Conservation (phyloP, 495 filamentous ascomycete species). For the Clavariopsis aquatica region DNA sequence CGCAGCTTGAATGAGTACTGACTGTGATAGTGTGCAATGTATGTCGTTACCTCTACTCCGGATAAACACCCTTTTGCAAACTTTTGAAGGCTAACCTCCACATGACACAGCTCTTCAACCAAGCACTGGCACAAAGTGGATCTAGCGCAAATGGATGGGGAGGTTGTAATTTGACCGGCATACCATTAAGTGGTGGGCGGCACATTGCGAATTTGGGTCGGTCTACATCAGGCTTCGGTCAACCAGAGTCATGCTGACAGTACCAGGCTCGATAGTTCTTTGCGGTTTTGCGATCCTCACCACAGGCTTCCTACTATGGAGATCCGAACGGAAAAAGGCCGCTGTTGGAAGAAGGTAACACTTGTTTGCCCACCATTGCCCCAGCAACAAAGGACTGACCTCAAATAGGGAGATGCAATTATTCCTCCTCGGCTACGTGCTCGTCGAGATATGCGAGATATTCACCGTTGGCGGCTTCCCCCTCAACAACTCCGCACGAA, state of each 20-base stretch:
- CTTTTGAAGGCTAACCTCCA: slow-evolving; percentile 19
- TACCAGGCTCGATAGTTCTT: slow-evolving; percentile 83
- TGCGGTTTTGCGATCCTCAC: slow-evolving; percentile 73
- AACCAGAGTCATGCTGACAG: slow-evolving; percentile 14
- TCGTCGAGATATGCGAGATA: slow-evolving; percentile 93
- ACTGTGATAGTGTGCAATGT: slow-evolving; percentile 34
- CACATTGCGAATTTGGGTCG: slow-evolving; percentile 83
- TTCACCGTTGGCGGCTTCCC: slow-evolving; percentile 92
- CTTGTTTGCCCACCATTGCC: background rate
- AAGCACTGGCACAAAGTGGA: slow-evolving; percentile 53
- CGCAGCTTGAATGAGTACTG: slow-evolving; percentile 5
- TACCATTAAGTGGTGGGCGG: slow-evolving; percentile 62
- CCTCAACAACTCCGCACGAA: slow-evolving; percentile 63
- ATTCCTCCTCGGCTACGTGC: slow-evolving; percentile 82
- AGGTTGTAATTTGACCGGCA: slow-evolving; percentile 72
- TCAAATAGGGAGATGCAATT: slow-evolving; percentile 85
- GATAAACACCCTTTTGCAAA: slow-evolving; percentile 7
- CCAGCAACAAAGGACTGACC: slow-evolving; percentile 4
- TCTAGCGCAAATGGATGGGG: slow-evolving; percentile 54
- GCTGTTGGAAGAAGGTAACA: slow-evolving; percentile 88
- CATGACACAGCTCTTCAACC: slow-evolving; percentile 56
- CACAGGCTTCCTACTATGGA: slow-evolving; percentile 65
- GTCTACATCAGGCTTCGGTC: slow-evolving; percentile 41
- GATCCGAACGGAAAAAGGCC: slow-evolving; percentile 89
- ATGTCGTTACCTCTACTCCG: slow-evolving; percentile 31